Evolutionary conservation across 352 stramenopile species (phyloP), one percentile per base, ranked within the genome.

Genomic region (Globisporangium irregulare): DNA sequence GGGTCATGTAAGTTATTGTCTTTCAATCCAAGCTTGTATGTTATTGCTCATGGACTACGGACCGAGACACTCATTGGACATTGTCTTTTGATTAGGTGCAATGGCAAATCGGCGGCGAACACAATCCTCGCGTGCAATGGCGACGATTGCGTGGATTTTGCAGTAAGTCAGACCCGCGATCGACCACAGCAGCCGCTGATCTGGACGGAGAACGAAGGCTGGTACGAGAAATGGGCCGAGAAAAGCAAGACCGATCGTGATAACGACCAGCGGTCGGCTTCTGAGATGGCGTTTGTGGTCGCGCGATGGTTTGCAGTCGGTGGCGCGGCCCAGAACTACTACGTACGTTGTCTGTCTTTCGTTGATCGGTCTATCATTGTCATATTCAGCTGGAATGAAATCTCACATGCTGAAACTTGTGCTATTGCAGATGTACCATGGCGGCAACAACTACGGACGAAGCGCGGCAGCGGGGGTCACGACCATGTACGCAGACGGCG

Each of bases 181-280:
- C 78, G 73, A 0, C 78, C 81, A 0, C 71, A 59, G 0, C 71
- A 87, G 55, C 84, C 84, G 20, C 75, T 93, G 18, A 74, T 91
- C n/a, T 93, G 84, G 84, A 91, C 85, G 8, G 84, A 92, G 62
- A 77, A 92, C 46, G 84, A 92, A 74, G 84, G 80, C 20, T 92
- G 84, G 84, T 92, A 87, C 70, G 65, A 90, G 64, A 86, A 77
- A 0, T 92, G 84, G 84, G 64, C 75, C n/a, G 75, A 80, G 32
- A 69, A 73, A 41, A 71, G 69, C 57, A 69, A 75, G 18, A 58
- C 15, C 7, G 67, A 72, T 3, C 54, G 74, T 29, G 72, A 84
- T 51, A 79, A 73, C 62, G 75, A 89, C 41, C 72, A 92, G 51
- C 78, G 84, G 3, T 71, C 77, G 29, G 64, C 84, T 50, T 54